Conservation (phyloP, 192 early-diverging fungal genomes). For the Coemansia sp. region DNA sequence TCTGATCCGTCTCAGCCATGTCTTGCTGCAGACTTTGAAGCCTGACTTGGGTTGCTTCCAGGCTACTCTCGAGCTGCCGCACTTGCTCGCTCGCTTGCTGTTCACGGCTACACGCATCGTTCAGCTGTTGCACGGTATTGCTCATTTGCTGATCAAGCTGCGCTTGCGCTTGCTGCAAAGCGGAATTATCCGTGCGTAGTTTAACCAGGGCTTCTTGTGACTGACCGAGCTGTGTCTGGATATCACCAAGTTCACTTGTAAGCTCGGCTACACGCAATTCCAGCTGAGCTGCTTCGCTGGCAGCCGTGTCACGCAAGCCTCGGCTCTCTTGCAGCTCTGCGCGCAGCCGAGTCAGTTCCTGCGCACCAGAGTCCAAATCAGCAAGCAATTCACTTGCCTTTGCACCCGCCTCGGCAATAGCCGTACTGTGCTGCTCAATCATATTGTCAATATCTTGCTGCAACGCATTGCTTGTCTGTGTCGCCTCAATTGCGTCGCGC, state of each 20-base stretch:
- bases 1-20: background rate
- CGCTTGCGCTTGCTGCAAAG: constrained; percentile 2
- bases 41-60: background rate
- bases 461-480: background rate
- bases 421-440: constrained; percentile 1
- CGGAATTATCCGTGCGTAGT: background rate
- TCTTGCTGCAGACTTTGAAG: background rate
- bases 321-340: background rate
- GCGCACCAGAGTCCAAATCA: background rate
- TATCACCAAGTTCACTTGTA: background rate
- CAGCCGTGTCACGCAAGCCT: background rate
- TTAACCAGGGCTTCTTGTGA: constrained; percentile 2
- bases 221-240: constrained; percentile 1
- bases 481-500: background rate
- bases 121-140: background rate
- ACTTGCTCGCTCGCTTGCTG: constrained; percentile 6
- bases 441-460: background rate
- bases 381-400: background rate
- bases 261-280: constrained; percentile 1
- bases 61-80: constrained; percentile 10
- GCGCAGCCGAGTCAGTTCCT: constrained; percentile 1
- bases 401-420: background rate
- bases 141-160: constrained; percentile 1
- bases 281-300: background rate
- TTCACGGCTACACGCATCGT: background rate